phyloP scores from a whole-genome alignment of 352 stramenopile species.

The Globisporangium abappressorium region DNA sequence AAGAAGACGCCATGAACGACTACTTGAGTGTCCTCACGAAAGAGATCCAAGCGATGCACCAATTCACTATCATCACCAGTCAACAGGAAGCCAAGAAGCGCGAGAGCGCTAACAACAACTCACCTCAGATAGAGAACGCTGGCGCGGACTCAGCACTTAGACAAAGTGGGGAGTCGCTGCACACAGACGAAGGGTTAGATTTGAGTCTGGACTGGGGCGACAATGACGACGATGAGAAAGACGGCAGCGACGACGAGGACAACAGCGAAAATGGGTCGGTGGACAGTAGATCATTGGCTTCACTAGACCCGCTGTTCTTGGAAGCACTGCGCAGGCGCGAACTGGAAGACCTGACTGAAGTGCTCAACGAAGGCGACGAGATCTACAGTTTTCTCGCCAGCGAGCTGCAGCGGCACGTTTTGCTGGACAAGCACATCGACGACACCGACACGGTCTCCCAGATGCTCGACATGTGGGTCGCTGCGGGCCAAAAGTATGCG shows the following conservation, averaged over 20 bases:
- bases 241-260: not conserved
- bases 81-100: not conserved
- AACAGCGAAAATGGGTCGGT: not conserved
- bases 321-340: constrained; percentile 14
- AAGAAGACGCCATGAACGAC: constrained; percentile 47
- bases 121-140: not conserved
- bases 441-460: constrained; percentile 42
- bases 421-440: constrained; percentile 25
- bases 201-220: constrained; percentile 24
- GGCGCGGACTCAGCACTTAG: not conserved
- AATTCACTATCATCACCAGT: not conserved
- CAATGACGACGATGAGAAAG: not conserved
- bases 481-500: constrained; percentile 66
- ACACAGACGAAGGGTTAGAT: constrained; percentile 1
- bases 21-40: constrained; percentile 35
- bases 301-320: constrained; percentile 17
- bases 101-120: not conserved
- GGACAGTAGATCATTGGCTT: not conserved
- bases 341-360: constrained; percentile 18
- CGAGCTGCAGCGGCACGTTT: constrained; percentile 38
- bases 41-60: constrained; percentile 10
- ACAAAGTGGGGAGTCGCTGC: not conserved
- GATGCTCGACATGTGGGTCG: constrained; percentile 66
- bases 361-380: constrained; percentile 58
- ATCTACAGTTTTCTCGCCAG: constrained; percentile 53